Evolutionary conservation across 805 yeast genomes (phyloP).

Genomic region (Soucietia sequanensis): DNA sequence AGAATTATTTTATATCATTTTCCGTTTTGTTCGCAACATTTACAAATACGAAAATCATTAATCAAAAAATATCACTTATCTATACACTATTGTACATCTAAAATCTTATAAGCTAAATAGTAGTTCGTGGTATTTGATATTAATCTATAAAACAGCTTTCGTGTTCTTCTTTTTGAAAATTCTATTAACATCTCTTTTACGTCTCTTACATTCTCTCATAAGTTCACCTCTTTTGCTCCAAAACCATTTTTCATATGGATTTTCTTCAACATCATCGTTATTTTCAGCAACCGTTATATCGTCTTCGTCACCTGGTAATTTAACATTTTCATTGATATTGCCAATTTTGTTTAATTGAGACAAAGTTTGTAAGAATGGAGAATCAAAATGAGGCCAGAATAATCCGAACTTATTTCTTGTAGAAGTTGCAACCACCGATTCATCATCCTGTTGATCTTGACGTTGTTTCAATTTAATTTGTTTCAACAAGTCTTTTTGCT

Average conservation of each 20-base stretch:
- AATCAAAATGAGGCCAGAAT: slow-evolving; percentile 79
- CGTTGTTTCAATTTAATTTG: slow-evolving; percentile 31
- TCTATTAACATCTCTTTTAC: slow-evolving; percentile 71
- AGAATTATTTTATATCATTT: too few species aligned
- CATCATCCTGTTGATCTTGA: slow-evolving; percentile 17
- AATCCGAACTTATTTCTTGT: slow-evolving; percentile 40
- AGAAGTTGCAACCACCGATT: slow-evolving; percentile 2
- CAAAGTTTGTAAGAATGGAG: slow-evolving; percentile 86
- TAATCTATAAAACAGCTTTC: slow-evolving; percentile 1
- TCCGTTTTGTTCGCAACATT: too few species aligned
- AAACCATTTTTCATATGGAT: slow-evolving; percentile 70
- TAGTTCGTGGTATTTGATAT: too few species aligned
- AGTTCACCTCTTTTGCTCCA: slow-evolving; percentile 82
- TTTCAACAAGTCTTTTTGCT: slow-evolving; percentile 23
- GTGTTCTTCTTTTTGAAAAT: slow-evolving; percentile 47
- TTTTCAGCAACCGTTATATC: slow-evolving; percentile 11
- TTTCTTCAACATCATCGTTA: slow-evolving; percentile 34
- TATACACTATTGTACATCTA: too few species aligned
- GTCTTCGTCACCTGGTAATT: slow-evolving; percentile 36
- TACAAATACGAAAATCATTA: too few species aligned
- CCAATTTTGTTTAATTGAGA: slow-evolving; percentile 67
- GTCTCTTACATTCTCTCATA: slow-evolving; percentile 69
- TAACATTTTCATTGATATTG: slow-evolving; percentile 23
- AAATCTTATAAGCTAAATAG: too few species aligned
- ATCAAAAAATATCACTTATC: too few species aligned